Evolutionary conservation across 208 protist species (phyloP).

Genomic region (Trypanosoma avium): DNA sequence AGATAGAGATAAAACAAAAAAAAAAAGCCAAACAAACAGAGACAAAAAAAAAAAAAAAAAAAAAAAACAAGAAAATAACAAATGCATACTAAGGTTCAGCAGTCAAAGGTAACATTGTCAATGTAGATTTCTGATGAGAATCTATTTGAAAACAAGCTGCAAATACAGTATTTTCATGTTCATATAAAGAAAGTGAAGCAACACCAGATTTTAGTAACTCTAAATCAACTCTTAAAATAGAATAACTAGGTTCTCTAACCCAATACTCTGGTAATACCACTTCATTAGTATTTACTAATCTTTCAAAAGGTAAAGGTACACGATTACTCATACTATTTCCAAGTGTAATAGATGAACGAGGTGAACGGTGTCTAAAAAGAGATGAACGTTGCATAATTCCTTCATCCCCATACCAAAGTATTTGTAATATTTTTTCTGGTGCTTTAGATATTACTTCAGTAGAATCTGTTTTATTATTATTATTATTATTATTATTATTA

Average conservation of each 20-base stretch:
- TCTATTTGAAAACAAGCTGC: constrained; percentile 23
- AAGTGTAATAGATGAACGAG: not conserved
- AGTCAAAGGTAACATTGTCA: constrained; percentile 29
- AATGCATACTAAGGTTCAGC: constrained; percentile 20
- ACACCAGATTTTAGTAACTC: constrained; percentile 26
- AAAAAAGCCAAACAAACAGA: constrained; percentile 8
- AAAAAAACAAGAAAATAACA: constrained; percentile 23
- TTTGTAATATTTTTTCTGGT: constrained; percentile 14
- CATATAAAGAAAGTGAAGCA: constrained; percentile 40
- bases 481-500: not conserved
- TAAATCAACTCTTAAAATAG: constrained; percentile 19
- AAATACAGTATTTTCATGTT: constrained; percentile 21
- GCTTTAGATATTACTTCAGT: not conserved
- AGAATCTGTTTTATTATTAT: not conserved
- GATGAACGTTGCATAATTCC: not conserved
- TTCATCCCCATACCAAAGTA: constrained; percentile 28
- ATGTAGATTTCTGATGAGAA: not conserved
- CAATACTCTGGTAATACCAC: constrained; percentile 14
- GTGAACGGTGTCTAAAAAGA: not conserved
- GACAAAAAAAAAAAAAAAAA: constrained; percentile 3
- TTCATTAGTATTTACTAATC: constrained; percentile 25
- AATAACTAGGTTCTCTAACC: constrained; percentile 25
- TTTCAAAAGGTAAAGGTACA: constrained; percentile 32
- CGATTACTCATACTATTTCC: constrained; percentile 9
- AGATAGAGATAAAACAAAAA: constrained; percentile 13